phyloP scores from a whole-genome alignment of 768 basidiomycete species.

The Leucogyrophana mollusca region DNA sequence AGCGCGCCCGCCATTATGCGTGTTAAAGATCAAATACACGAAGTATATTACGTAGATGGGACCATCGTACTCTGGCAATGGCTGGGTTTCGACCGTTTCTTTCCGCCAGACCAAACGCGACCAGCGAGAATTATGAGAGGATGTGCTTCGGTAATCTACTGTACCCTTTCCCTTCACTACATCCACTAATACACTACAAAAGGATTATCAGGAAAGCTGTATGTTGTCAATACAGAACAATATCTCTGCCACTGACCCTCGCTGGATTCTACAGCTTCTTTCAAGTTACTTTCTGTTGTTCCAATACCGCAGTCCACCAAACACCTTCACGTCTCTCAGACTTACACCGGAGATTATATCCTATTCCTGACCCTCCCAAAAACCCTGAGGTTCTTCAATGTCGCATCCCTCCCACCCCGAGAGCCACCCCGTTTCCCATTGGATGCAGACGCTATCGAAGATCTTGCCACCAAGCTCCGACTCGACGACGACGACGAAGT shows the following conservation, averaged over 20 bases:
- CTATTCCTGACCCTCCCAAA: constrained; percentile 43
- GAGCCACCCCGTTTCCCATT: constrained; percentile 41
- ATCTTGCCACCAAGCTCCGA: constrained; percentile 20
- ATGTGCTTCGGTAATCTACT: constrained; percentile 57
- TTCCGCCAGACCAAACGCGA: constrained; percentile 42
- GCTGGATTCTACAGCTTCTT: constrained; percentile 49
- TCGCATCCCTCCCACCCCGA: constrained; percentile 45
- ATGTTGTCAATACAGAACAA: constrained; percentile 20
- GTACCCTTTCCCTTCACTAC: not conserved
- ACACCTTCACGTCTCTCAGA: constrained; percentile 42
- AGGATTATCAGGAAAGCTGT: constrained; percentile 84
- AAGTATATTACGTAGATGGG: constrained; percentile 41
- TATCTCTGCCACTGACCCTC: not conserved
- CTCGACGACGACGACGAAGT: constrained; percentile 28
- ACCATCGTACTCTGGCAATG: constrained; percentile 65
- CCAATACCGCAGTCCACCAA: constrained; percentile 38
- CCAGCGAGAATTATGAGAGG: constrained; percentile 47
- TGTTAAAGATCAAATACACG: constrained; percentile 16
- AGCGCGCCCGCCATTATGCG: constrained; percentile 53
- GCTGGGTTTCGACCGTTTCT: constrained; percentile 65
- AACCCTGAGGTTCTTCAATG: constrained; percentile 44
- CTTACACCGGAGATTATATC: constrained; percentile 51
- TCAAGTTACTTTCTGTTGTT: constrained; percentile 55
- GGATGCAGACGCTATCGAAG: constrained; percentile 22
- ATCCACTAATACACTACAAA: not conserved